Evolutionary conservation across 2,329 filamentous ascomycete species (phyloP), one percentile per base, ranked within the genome.

Genomic region (Boeremia lycopersici): DNA sequence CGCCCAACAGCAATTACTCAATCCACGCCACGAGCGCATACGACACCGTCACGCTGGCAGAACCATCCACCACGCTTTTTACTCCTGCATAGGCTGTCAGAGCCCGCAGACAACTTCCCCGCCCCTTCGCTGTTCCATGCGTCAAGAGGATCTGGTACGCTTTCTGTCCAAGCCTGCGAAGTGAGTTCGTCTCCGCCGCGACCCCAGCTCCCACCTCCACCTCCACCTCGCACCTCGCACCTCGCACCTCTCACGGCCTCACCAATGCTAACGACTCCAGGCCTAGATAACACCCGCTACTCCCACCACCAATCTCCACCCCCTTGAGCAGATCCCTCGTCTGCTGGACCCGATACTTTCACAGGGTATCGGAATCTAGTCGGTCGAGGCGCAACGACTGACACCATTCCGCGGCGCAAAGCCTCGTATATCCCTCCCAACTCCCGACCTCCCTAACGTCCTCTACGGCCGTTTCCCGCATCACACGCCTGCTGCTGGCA

Each of bases 101-200:
- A 70, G 71, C 72, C 73, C 64, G 71, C 71, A 74, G 72, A 67
- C 64, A 53, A 48, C 45, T 53, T 56, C 49, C 52, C 48, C 61
- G 48, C 51, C 59, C 60, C 38, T 56, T 57, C 69, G 60, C 60
- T 64, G 62, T 77, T 90, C 86, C 88, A 96, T 96, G 92, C 93
- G 86, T 89, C 88, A 85, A 78, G 89, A 88, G 81, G 90, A 96
- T 79, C 87, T 96, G 74, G 86, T 96, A 75, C 90, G 91, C 81
- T 95, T 96, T 82, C 86, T 96, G 70, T 96, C 91, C 76, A 95
- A 95, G 84, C 91, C 91, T 75, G 90, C 91, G 78, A 96, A 96
- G 92, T 96, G 80, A 75, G 89, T 81, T 29, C 54, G 26, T 42
- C 57, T 48, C 53, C 28, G 40, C 46, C 48, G 51, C 31, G 40